Base-by-base conservation (phyloP, 768 basidiomycete genomes). In the Harrya chromipes region DNA sequence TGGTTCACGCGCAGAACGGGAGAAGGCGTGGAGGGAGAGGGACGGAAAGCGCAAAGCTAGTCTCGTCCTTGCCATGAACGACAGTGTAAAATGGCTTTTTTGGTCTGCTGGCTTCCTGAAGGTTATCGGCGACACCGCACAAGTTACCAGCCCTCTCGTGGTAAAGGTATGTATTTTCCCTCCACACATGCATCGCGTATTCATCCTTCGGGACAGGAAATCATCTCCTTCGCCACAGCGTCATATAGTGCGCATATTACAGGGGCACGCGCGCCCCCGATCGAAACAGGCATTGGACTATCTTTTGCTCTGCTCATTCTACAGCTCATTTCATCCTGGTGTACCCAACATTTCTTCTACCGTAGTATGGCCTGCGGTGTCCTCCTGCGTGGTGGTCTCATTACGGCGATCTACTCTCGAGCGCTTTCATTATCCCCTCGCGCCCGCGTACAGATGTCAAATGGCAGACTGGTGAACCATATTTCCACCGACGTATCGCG, bases 401-500 rank as follows among this genome's bases (percentile, higher is more conserved):
- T 97, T 57, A 85, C 89, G 1, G 84, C 89, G 1, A 85, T 97
- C 33, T 97, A 93, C 68, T 76, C 81, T 23, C 83, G 86, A 37
- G 84, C 87, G 1, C 74, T 97, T 20, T 78, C 73, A 23, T 76
- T 97, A 27, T 87, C 88, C 3, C 80, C 87, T 16, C 84, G 90
- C 36, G 82, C 91, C 6, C 81, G 94, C 7, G 83, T 84, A 1
- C 83, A 80, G 9, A 77, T 94, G 37, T 82, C 89, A 1, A 97
- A 91, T 60, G 94, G 93, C 19, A 87, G 87, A 63, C 79, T 97
- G 11, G 86, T 97, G 54, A 94, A 93, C 56, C 92, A 95, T 70
- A 94, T 98, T 52, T 92, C 90, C 6, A 91, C 89, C 1, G 92
- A 94, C 63, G 83, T 94, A 19, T 92, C 88, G 24, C 81, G 94